These are phyloP conservation scores for Trichoderma simmonsii DNA, from an alignment of 2,329 filamentous ascomycete genomes.

Conservation along the genomic window DNA sequence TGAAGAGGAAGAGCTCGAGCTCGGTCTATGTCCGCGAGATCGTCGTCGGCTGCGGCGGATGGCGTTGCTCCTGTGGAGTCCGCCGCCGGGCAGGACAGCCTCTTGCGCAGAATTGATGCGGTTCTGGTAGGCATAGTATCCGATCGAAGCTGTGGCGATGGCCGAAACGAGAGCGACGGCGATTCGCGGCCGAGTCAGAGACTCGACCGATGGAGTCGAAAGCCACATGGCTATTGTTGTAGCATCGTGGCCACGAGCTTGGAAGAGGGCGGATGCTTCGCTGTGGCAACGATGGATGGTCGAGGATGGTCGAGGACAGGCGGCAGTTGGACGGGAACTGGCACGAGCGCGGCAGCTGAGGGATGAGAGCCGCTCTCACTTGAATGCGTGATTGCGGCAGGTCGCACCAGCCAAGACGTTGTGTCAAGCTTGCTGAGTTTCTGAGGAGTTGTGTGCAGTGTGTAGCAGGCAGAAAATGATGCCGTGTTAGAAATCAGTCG, in stretches of 20 bases:
- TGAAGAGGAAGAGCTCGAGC: constrained; percentile 42
- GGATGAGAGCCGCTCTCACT: not conserved
- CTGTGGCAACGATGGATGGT: not conserved
- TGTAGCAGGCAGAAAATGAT: not conserved
- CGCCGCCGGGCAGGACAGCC: constrained; percentile 27
- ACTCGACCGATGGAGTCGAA: constrained; percentile 50
- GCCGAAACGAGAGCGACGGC: constrained; percentile 55
- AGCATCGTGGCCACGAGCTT: constrained; percentile 32
- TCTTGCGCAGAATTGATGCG: constrained; percentile 26
- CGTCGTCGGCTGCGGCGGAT: constrained; percentile 51
- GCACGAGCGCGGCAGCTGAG: not conserved
- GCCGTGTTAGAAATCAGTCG: not conserved
- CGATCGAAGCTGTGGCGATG: constrained; percentile 53
- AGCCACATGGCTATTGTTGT: constrained; percentile 43
- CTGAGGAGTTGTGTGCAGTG: not conserved
- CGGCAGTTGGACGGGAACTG: not conserved
- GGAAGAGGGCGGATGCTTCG: not conserved
- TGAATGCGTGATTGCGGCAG: not conserved
- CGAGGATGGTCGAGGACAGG: not conserved
- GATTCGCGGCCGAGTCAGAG: constrained; percentile 52
- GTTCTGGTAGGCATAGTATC: constrained; percentile 56
- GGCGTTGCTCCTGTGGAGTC: constrained; percentile 65
- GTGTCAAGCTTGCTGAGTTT: not conserved
- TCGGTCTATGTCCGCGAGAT: constrained; percentile 35
- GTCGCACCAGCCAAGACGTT: not conserved